Evolutionary conservation across 2,329 filamentous ascomycete genomes (phyloP), one percentile per base, ranked within the genome.

Genomic region (Didymella pinodella): DNA sequence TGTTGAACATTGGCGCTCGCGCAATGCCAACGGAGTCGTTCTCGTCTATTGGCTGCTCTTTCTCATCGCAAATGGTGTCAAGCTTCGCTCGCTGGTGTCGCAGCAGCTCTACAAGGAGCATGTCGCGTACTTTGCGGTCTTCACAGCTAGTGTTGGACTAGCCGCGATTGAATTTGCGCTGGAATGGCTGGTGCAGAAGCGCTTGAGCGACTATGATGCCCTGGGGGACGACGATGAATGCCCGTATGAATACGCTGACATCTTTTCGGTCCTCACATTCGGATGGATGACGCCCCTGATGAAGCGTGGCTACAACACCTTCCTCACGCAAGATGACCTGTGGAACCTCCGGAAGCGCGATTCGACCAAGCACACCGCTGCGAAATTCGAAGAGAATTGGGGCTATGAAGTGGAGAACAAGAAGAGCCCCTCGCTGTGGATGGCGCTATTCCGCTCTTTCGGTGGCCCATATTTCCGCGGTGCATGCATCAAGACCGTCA

Each of bases 221-320:
- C 76, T 90, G 48, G 88, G 86, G 7, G 86, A 89, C 59, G 86
- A 87, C 40, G 85, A 90, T 65, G 88, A 91, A 77, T 90, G 88
- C 55, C 90, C 90, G 0, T 88, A 91, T 62, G 93, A 98, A 78
- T 96, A 97, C 75, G 93, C 95, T 12, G 93, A 94, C 60, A 84
- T 98, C 51, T 99, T 99, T 79, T 97, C 94, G 4, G 87, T 91
- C 49, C 84, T 99, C 45, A 97, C 94, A 0, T 99, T 99, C 77
- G 89, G 90, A 54, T 99, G 95, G 95, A 97, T 99, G 94, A 98
- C 95, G 0, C 93, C 95, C 0, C 81, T 99, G 86, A 99, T 99
- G 95, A 93, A 88, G 73, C 90, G 90, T 73, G 95, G 95, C 1
- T 98, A 99, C 81, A 91, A 90, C 72, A 87, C 93, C 59, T 99